phyloP scores from a whole-genome alignment of 345 rosid species.

The Citrus sinensis region DNA sequence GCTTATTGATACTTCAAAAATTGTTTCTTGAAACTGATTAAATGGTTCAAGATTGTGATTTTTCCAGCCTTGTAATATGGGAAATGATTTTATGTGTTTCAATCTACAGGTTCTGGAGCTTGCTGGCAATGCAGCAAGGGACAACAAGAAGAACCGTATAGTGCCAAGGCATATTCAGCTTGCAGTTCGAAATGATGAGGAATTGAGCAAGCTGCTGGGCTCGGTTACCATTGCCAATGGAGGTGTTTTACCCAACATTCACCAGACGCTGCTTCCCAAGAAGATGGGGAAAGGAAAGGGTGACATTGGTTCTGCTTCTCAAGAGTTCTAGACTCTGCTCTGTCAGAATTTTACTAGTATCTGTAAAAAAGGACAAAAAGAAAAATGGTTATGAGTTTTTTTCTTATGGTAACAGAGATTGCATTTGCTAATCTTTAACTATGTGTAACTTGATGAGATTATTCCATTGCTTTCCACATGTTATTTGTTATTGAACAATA shows the following conservation, averaged over 20 bases:
- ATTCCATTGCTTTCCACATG: not conserved
- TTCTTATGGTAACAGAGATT: no score
- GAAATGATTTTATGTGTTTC: not conserved
- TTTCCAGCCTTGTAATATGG: no score
- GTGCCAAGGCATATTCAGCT: conserved; percentile 76
- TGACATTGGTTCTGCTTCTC: conserved; percentile 69
- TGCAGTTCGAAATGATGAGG: conserved; percentile 77
- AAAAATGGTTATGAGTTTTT: not conserved
- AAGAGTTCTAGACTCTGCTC: conserved; percentile 37
- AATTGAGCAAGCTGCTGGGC: conserved; percentile 67
- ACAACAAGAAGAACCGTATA: conserved; percentile 68
- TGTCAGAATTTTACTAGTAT: not conserved
- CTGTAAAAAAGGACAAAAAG: not conserved
- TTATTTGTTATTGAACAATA: not conserved
- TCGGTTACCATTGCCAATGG: conserved; percentile 73
- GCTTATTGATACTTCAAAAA: not conserved
- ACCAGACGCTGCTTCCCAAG: conserved; percentile 63
- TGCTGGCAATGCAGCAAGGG: conserved; percentile 81
- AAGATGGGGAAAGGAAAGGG: conserved; percentile 52
- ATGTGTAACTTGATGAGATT: not conserved
- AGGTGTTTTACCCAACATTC: conserved; percentile 71
- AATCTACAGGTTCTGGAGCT: conserved; percentile 53
- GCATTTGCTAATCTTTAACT: not conserved
- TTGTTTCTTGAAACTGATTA: not conserved
- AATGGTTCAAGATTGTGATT: not conserved